Evolutionary conservation across 345 rosid species (phyloP).

Genomic region (Rhodamnia argentea): DNA sequence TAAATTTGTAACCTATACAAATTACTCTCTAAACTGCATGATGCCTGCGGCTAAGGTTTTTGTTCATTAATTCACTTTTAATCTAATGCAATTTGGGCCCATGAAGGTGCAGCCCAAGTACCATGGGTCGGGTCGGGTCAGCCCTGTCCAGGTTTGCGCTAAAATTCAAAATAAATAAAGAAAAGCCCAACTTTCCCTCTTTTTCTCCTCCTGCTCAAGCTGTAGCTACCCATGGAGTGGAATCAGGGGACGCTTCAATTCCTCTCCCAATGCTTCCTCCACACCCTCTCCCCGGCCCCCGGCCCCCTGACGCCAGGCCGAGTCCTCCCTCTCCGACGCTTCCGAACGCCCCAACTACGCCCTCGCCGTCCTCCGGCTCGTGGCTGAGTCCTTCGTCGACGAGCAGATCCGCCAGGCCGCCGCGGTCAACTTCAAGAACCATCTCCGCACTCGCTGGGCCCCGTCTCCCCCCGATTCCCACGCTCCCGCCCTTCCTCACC

Average conservation of each 20-base stretch:
- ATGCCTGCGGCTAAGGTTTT: neutral
- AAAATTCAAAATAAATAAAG: no score
- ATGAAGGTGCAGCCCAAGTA: no score
- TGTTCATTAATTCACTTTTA: neutral
- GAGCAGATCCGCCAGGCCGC: conserved; percentile 95
- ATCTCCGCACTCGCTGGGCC: conserved; percentile 76
- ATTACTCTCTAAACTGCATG: neutral
- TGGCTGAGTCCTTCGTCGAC: conserved; percentile 60
- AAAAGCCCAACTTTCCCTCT: no score
- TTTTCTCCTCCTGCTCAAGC: neutral
- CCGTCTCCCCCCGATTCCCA: conserved; percentile 28
- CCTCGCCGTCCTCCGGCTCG: conserved; percentile 68
- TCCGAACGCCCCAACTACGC: conserved; percentile 64
- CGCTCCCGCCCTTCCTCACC: conserved; percentile 12
- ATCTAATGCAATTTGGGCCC: no score
- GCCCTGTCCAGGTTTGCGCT: no score
- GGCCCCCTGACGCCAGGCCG: conserved; percentile 88
- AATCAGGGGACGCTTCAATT: conserved; percentile 43
- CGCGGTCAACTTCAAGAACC: conserved; percentile 90
- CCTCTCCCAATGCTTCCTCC: conserved; percentile 74
- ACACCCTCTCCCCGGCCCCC: conserved; percentile 67
- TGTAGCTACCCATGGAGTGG: conserved; percentile 33
- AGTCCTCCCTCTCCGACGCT: conserved; percentile 42
- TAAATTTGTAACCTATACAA: neutral
- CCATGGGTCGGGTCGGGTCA: no score